phyloP scores from a whole-genome alignment of 768 basidiomycete species.

The Suillus alpinus region DNA sequence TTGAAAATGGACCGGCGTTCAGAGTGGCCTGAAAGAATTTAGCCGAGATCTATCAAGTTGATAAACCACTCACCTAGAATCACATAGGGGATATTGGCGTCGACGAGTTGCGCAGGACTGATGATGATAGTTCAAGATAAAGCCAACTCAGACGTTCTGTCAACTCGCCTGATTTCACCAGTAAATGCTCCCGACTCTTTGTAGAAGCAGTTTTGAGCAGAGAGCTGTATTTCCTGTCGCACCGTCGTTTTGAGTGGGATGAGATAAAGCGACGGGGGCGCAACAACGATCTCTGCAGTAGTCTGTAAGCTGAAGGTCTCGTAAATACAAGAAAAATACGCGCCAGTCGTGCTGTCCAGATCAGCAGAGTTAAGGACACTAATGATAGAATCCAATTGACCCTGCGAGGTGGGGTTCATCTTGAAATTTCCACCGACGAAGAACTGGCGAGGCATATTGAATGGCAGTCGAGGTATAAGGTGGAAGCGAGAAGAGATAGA shows the following conservation, averaged over 20 bases:
- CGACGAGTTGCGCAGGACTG: constrained; percentile 80
- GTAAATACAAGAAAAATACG: constrained; percentile 4
- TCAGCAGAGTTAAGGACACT: constrained; percentile 73
- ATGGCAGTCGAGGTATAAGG: background rate
- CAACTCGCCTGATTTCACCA: constrained; percentile 85
- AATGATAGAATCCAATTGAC: constrained; percentile 64
- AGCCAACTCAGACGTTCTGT: background rate
- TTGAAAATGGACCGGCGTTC: constrained; percentile 93
- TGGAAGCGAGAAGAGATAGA: background rate
- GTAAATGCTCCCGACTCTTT: constrained; percentile 89
- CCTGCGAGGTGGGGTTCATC: constrained; percentile 79
- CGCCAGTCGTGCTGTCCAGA: constrained; percentile 78
- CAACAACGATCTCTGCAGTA: constrained; percentile 82
- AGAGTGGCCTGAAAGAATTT: constrained; percentile 68
- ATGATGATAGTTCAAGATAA: background rate
- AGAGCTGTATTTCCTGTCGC: constrained; percentile 68
- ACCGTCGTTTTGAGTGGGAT: constrained; percentile 63
- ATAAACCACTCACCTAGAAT: constrained; percentile 65
- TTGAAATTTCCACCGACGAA: constrained; percentile 99
- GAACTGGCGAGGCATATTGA: constrained; percentile 74
- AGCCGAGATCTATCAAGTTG: background rate
- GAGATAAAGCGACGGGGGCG: constrained; percentile 89
- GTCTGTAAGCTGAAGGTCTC: constrained; percentile 11
- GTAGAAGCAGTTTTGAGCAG: constrained; percentile 91
- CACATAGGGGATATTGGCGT: constrained; percentile 87